Base-by-base conservation (phyloP, 768 basidiomycete genomes). In the Suillus fuscotomentosus region DNA sequence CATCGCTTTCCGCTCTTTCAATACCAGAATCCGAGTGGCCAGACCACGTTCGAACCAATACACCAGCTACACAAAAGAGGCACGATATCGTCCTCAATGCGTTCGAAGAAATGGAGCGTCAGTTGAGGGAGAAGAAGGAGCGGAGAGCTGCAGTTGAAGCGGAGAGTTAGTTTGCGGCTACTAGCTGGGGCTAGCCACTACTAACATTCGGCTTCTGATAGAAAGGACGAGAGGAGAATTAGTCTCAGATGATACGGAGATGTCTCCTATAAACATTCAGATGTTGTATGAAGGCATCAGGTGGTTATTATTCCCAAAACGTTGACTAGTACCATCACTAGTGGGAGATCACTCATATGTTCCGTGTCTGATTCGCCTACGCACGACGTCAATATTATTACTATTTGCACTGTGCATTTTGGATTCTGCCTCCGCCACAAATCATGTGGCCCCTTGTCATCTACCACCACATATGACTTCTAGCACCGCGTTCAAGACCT, bases 21-120 rank as follows among this genome's bases (percentile, higher is more conserved):
- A 80, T 93, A 48, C 85, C 89, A 6, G 77, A 85, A 67, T 62
- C 70, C 0, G 78, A 87, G 69, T 96, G 94, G 94, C 94, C 94
- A 0, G 62, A 69, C 0, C 78, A 73, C 34, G 79, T 93, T 22
- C 81, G 76, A 34, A 61, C 67, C 20, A 64, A 67, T 10, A 62
- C 63, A 4, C 55, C 55, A 10, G 38, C 63, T 45, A 22, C 57
- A 3, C 65, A 65, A 36, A 72, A 65, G 55, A 68, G 72, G 36
- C 73, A 71, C 56, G 65, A 75, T 13, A 81, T 79, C 3, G 78
- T 83, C n/a, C 65, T 88, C 60, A 84, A 75, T 67, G 90, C 89
- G 15, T 94, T 94, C 71, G 87, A 91, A 68, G 86, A 88, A 76
- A 78, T 92, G 79, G 91, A 92, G 70, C 78, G 80, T 66, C 70